Evolutionary conservation across 2,329 filamentous ascomycete species (phyloP), one percentile per base, ranked within the genome.

Genomic region (Venturiaceae sp.): DNA sequence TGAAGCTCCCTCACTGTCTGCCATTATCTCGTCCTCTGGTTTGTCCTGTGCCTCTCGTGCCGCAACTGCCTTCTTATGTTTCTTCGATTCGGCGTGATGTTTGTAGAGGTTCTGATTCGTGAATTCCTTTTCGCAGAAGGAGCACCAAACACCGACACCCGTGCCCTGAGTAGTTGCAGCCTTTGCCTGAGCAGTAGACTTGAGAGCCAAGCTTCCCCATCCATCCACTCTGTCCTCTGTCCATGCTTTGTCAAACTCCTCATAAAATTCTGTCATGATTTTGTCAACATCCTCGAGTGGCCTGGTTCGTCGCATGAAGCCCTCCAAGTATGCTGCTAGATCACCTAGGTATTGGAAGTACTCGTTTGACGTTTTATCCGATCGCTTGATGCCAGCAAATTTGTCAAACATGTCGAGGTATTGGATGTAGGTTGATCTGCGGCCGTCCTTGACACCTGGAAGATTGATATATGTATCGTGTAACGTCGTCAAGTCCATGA

Each of bases 31-130:
- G 26, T 62, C 61, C 11, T 53, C 55, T 33, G 36, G 55, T 19
- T 52, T 53, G 54, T 68, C 26, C 77, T 76, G 37, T 74, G 72
- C 23, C 67, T 74, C 69, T 62, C 79, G 75, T 52, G 85, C 80
- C 57, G 82, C 80, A 68, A 90, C 84, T 0, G 87, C 89, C 0
- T 88, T 89, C 66, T 90, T 90, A 71, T 99, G 94, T 70, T 97
- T 99, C 74, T 95, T 92, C 44, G 92, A 92, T 0, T 78, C 87
- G 61, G 99, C 74, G 71, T 99, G 94, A 37, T 83, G 85, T 66
- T 91, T 92, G 77, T 95, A 96, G 53, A 96, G 90, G 62, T 96
- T 96, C 64, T 94, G 85, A 67, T 96, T 97, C 67, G 89, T 91
- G 75, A 97, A 99, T 60, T 92, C 90, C 74, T 92, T 96, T 68